phyloP scores from a whole-genome alignment of 2,329 filamentous ascomycete genomes.

The Magnaporthiopsis rhizophila region DNA sequence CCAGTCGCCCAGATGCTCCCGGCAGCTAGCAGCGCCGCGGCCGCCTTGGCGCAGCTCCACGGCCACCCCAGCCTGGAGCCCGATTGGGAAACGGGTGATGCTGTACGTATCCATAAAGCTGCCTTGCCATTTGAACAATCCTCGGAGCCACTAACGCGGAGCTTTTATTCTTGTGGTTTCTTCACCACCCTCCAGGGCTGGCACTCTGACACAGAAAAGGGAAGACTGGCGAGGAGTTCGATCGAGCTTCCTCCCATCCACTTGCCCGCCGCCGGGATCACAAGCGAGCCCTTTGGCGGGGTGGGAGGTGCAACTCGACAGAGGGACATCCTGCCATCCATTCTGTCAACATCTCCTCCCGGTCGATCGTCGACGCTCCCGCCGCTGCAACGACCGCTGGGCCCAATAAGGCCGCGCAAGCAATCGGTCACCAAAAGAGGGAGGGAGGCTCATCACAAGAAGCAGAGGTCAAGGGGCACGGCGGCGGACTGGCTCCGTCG shows the following conservation, averaged over 20 bases:
- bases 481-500: constrained; percentile 58
- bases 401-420: constrained; percentile 68
- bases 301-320: constrained; percentile 44
- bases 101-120: constrained; percentile 16
- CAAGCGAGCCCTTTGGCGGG: constrained; percentile 64
- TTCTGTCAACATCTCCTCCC: constrained; percentile 72
- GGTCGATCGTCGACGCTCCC: constrained; percentile 83
- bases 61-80: constrained; percentile 62
- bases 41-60: constrained; percentile 71
- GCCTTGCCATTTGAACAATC: neutral
- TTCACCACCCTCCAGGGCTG: constrained; percentile 45
- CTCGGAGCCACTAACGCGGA: neutral
- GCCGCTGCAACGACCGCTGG: constrained; percentile 67
- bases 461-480: constrained; percentile 63
- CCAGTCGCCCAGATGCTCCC: constrained; percentile 51
- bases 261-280: constrained; percentile 48
- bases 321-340: constrained; percentile 74
- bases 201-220: constrained; percentile 62
- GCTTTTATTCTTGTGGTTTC: neutral
- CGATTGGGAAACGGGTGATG: constrained; percentile 70
- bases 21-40: constrained; percentile 69
- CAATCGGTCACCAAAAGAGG: constrained; percentile 77
- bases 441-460: constrained; percentile 70
- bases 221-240: constrained; percentile 55
- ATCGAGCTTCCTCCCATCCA: constrained; percentile 69